phyloP scores from a whole-genome alignment of 768 basidiomycete genomes.

The Mycena venus region DNA sequence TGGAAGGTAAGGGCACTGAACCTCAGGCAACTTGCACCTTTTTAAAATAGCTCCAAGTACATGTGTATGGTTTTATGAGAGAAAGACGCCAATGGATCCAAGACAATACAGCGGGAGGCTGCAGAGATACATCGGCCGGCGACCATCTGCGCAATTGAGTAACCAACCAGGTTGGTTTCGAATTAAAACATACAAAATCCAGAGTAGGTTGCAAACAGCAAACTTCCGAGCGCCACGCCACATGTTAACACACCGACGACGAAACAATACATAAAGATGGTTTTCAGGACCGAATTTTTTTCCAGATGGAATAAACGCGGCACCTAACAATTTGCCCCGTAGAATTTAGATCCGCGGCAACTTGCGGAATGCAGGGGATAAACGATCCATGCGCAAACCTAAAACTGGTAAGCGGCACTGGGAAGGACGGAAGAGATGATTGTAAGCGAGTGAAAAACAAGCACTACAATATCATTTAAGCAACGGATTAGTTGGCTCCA shows the following conservation, averaged over 20 bases:
- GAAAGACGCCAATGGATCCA: conserved; percentile 56
- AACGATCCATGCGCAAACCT: conserved; percentile 59
- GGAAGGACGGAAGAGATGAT: too few species aligned
- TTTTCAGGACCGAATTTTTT: background rate
- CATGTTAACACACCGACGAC: conserved; percentile 64
- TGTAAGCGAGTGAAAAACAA: conserved; percentile 32
- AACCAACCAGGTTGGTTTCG: background rate
- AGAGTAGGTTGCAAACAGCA: conserved; percentile 65
- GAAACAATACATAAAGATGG: conserved; percentile 44
- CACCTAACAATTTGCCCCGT: conserved; percentile 60
- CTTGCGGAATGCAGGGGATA: conserved; percentile 67
- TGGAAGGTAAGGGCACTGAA: too few species aligned
- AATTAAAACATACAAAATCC: conserved; percentile 56
- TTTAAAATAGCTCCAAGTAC: too few species aligned
- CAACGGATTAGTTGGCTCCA: background rate
- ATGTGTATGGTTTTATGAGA: too few species aligned
- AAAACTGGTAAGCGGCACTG: too few species aligned
- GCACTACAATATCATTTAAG: conserved; percentile 46
- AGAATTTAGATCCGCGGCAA: conserved; percentile 61
- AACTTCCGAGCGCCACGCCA: conserved; percentile 56
- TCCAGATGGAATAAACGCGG: background rate
- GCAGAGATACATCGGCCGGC: conserved; percentile 61
- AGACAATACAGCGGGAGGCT: conserved; percentile 64
- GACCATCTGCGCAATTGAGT: conserved; percentile 56
- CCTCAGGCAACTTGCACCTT: too few species aligned